Evolutionary conservation across 805 yeast species (phyloP).

Genomic region (Priceomyces fermenticarens): DNA sequence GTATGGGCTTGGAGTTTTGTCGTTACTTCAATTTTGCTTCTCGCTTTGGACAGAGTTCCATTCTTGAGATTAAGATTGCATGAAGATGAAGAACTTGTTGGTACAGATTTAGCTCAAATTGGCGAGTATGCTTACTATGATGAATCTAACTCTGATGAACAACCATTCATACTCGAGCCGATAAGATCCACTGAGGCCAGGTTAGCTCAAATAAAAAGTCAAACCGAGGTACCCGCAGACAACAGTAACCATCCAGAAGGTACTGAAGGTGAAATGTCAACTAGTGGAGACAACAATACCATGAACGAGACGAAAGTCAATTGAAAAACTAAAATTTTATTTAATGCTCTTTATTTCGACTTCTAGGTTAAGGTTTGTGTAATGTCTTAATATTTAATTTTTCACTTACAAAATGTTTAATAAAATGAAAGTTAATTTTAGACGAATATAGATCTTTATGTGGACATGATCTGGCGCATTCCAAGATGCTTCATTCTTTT

Average conservation of each 20-base stretch:
- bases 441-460: too few relatives aligned
- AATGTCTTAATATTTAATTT: too few relatives aligned
- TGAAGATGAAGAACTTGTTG: conserved; percentile 83
- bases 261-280: conserved; percentile 13
- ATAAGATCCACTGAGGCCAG: conserved; percentile 57
- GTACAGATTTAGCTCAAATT: conserved; percentile 86
- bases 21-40: conserved; percentile 66
- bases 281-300: conserved; percentile 16
- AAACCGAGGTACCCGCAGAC: conserved; percentile 9
- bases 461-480: too few relatives aligned
- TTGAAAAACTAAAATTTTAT: too few relatives aligned
- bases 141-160: conserved; percentile 17
- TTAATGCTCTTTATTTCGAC: too few relatives aligned
- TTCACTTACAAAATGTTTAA: too few relatives aligned
- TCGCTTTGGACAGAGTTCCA: conserved; percentile 71
- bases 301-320: conserved; percentile 7
- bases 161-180: conserved; percentile 72
- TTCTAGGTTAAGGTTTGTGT: too few relatives aligned
- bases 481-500: too few relatives aligned
- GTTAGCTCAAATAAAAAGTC: conserved; percentile 27
- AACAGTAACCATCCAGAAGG: conserved; percentile 5
- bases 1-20: conserved; percentile 73
- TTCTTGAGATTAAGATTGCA: conserved; percentile 76
- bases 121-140: conserved; percentile 80
- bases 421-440: too few relatives aligned